Percentiles rank a stretch among this genome's conserved stretches.
phyloP scores from a whole-genome alignment of 805 yeast genomes.

The Ogataea degrootiae region DNA sequence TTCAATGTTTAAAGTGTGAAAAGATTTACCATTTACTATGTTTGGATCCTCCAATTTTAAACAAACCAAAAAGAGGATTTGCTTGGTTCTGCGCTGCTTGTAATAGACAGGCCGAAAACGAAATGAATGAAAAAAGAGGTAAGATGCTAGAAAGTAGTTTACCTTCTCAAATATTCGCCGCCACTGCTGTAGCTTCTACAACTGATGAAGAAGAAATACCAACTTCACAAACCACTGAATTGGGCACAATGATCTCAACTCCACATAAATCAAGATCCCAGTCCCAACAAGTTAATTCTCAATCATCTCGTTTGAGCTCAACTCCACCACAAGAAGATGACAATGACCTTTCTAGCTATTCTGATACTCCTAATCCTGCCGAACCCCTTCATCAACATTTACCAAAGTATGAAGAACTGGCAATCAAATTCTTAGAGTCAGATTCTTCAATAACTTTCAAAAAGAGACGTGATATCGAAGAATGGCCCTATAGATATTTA shows the following conservation, averaged over 20 bases:
- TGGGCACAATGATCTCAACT: background rate
- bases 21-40: constrained; percentile 75
- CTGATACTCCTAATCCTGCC: background rate
- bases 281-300: background rate
- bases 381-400: constrained; percentile 14
- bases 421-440: constrained; percentile 44
- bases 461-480: constrained; percentile 53
- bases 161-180: constrained; percentile 23
- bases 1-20: constrained; percentile 75
- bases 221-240: background rate
- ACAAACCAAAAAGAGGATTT: constrained; percentile 81
- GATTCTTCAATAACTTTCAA: constrained; percentile 39
- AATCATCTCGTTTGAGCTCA: background rate
- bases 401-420: constrained; percentile 55
- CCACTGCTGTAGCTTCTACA: constrained; percentile 1
- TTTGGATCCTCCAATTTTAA: constrained; percentile 74
- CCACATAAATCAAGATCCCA: background rate
- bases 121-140: constrained; percentile 33
- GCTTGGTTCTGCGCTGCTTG: constrained; percentile 89
- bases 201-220: constrained; percentile 1
- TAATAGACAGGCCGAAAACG: constrained; percentile 52
- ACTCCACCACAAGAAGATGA: background rate
- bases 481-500: constrained; percentile 77
- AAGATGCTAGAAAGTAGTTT: constrained; percentile 26
- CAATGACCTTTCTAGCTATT: no score